Conservation (phyloP, 345 rosid species). For the Arabidopsis suecica region DNA sequence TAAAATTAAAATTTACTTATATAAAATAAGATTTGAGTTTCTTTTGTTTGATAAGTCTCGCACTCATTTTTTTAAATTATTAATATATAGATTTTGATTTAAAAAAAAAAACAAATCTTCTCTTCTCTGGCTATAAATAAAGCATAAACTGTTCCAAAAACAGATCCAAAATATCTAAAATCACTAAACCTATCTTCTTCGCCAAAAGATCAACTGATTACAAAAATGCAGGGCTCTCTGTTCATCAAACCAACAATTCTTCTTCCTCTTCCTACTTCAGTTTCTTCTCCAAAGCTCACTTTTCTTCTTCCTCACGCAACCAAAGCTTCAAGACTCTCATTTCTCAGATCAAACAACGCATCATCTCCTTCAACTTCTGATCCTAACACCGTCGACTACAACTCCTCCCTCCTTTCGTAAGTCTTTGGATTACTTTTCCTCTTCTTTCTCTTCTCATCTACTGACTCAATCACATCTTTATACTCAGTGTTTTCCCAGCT, state of each 20-base stretch:
- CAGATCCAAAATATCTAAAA: conserved; percentile 27
- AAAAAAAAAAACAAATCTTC: too few relatives aligned
- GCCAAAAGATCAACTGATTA: neutral
- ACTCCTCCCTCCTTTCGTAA: conserved; percentile 62
- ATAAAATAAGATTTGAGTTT: too few relatives aligned
- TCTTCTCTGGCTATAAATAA: conserved; percentile 37
- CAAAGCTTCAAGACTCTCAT: conserved; percentile 37
- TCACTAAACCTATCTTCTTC: conserved; percentile 11
- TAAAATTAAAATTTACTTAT: neutral
- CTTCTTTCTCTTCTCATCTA: neutral
- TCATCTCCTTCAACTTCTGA: conserved; percentile 45
- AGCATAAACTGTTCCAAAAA: conserved; percentile 10
- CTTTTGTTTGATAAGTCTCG: neutral
- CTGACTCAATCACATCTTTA: conserved; percentile 18
- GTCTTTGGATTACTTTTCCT: neutral
- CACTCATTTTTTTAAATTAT: too few relatives aligned
- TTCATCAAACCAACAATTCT: conserved; percentile 38
- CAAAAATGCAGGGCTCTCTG: conserved; percentile 38
- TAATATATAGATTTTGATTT: too few relatives aligned
- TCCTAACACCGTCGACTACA: conserved; percentile 56
- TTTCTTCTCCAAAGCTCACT: conserved; percentile 37
- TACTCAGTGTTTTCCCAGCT: conserved; percentile 73
- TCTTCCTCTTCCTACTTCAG: conserved; percentile 28
- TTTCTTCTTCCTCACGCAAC: conserved; percentile 32
- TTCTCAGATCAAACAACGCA: conserved; percentile 36